Evolutionary conservation across 2,329 filamentous ascomycete species (phyloP), one percentile per base, ranked within the genome.

Genomic region (Sporothrix schenckii): DNA sequence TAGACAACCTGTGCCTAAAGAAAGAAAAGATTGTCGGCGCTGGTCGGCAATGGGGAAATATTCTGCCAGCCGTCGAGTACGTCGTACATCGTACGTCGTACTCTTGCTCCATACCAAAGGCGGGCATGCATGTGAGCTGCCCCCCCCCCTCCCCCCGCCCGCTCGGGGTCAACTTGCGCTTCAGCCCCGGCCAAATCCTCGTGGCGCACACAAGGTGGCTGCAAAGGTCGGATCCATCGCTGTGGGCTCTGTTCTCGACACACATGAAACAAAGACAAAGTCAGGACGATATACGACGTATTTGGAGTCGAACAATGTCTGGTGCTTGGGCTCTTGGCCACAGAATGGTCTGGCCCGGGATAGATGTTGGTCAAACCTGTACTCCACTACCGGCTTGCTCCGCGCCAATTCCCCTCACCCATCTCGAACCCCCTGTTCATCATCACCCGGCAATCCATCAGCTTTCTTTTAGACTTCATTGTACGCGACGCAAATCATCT

Each of bases 71-170:
- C 41, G 56, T 24, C 21, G 41, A 60, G 54, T 39, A 41, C 16
- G 16, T 34, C 41, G 13, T 11, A 34, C 34, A 5, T 34, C 34
- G 24, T 14, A 21, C 49, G 10, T 21, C 7, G 50, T 53, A 53
- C 50, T 53, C 52, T 30, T 14, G 24, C 52, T 14, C 41, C 41
- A 6, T 50, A 21, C 49, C 9, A 50, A 9, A 3, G 27, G 6
- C 4, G 39, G 30, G 34, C 16, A 60, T 61, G 56, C 39, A 61
- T 44, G 34, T 60, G 56, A 61, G 56, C 56, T 47, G 60, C 60
- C 49, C 19, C 7, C 41, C 41, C 58, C 58, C 24, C 24, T 24
- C 24, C 24, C 24, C 24, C 34, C 34, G 34, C 34, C 34, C 34
- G 9, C 7, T 34, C 34, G 4, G 4, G 34, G 34, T 5, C 34